These are phyloP conservation scores for Cladophialophora bantiana DNA, from an alignment of 2,329 filamentous ascomycete species.

Conservation along the genomic window DNA sequence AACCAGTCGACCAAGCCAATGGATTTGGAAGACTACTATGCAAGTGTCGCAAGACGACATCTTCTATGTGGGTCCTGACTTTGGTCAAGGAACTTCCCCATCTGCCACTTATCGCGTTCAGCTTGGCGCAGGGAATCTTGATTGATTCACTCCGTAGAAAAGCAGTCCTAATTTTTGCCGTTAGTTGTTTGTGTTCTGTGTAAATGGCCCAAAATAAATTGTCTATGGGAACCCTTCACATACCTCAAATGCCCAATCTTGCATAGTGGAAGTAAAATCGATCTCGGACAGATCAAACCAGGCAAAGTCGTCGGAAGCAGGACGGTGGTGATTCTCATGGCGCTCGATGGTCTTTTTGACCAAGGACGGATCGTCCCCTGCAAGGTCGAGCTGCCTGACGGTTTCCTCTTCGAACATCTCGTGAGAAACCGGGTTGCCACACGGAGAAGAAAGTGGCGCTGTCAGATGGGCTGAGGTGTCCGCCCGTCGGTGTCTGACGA, in stretches of 20 bases:
- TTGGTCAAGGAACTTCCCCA: too few relatives aligned
- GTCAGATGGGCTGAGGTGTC: background rate
- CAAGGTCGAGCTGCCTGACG: constrained; percentile 20
- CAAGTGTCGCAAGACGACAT: too few relatives aligned
- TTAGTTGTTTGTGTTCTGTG: background rate
- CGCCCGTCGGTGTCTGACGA: background rate
- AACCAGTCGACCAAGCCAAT: too few relatives aligned
- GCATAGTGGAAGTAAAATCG: background rate
- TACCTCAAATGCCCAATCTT: constrained; percentile 12
- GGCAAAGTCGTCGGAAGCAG: background rate
- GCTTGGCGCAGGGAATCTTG: too few relatives aligned
- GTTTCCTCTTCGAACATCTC: constrained; percentile 25
- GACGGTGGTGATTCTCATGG: constrained; percentile 7
- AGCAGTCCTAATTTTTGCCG: background rate
- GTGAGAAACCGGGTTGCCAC: constrained; percentile 5
- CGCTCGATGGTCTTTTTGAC: constrained; percentile 24
- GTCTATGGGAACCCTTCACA: background rate
- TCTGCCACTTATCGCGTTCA: too few relatives aligned
- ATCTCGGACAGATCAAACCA: constrained; percentile 2
- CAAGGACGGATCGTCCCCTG: constrained; percentile 17
- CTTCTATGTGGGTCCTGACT: too few relatives aligned
- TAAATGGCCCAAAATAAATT: constrained; percentile 47
- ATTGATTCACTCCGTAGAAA: background rate
- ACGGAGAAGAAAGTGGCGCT: background rate
- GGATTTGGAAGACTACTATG: too few relatives aligned